Base-by-base conservation (phyloP, 2,329 filamentous ascomycete genomes). In the Fusarium nelsonii region DNA sequence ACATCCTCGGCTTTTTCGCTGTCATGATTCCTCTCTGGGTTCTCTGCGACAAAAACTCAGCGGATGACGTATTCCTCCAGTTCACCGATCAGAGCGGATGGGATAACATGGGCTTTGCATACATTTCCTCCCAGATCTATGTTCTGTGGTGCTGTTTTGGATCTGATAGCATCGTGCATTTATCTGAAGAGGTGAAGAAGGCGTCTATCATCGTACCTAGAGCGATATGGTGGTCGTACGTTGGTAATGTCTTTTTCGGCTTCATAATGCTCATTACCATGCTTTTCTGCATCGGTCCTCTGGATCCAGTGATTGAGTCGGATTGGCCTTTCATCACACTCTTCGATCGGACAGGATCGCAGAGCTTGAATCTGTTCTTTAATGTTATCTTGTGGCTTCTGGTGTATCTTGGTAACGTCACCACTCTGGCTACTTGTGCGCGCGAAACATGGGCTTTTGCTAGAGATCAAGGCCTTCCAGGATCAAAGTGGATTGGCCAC, bases 181-280 rank as follows among this genome's bases (percentile, higher is more conserved):
- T 67, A 2, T 57, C 64, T 0, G 64, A 67, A 8, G 64, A 67
- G 5, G 64, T 67, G 1, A 67, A 63, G 12, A 68, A 67, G 1
- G 64, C 64, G 8, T 68, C 63, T 0, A 68, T 67, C 3, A 28
- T 67, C 0, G 64, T 67, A 0, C 64, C 64, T 0, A 11, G 63
- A 0, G 64, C 64, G 0, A 67, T 67, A 0, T 67, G 64, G 64
- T 67, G 64, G 64, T 67, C 64, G 0, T 67, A 67, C 2, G 33
- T 63, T 0, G 64, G 64, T 0, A 67, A 68, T 1, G 63, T 68
- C 3, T 50, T 52, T 12, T 68, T 67, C 0, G 64, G 64, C 1
- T 68, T 67, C 37, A 34, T 68, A 8, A 67, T 67, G 64, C 58
- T 67, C 1, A 63, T 67, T 4, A 67, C 64, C 2, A 67, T 67